These are phyloP conservation scores for Gelatoporia subvermispora DNA, from an alignment of 768 basidiomycete genomes.

Conservation along the genomic window DNA sequence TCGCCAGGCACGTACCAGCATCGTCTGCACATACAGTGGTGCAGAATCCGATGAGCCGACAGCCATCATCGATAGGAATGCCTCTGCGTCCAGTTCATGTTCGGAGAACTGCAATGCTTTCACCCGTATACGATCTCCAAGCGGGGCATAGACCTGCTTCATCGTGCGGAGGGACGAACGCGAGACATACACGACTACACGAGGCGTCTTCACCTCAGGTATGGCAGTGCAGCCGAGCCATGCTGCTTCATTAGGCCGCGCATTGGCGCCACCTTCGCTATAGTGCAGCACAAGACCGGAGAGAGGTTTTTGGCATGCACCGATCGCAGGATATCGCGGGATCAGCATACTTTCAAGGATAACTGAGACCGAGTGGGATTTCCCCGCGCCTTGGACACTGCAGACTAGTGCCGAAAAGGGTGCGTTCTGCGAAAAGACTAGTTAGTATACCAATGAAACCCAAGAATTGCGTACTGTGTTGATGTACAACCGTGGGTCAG, in stretches of 20 bases:
- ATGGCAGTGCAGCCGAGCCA: slow-evolving; percentile 41
- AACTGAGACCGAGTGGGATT: slow-evolving; percentile 67
- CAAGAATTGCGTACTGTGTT: slow-evolving; percentile 47
- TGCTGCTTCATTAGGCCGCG: slow-evolving; percentile 62
- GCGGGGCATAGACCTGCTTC: slow-evolving; percentile 42
- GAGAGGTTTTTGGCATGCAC: slow-evolving; percentile 48
- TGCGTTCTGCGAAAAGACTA: slow-evolving; percentile 43
- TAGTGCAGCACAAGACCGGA: slow-evolving; percentile 65
- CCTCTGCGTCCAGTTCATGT: slow-evolving; percentile 61
- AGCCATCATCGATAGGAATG: slow-evolving; percentile 74
- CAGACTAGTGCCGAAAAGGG: slow-evolving; percentile 75
- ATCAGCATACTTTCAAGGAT: slow-evolving; percentile 70
- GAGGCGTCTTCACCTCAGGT: slow-evolving; percentile 25
- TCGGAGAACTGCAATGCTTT: slow-evolving; percentile 51
- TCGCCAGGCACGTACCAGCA: slow-evolving; percentile 42
- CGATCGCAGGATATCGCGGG: slow-evolving; percentile 42
- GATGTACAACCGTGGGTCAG: slow-evolving; percentile 55
- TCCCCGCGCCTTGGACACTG: slow-evolving; percentile 74
- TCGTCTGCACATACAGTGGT: slow-evolving; percentile 65
- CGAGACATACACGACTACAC: slow-evolving; percentile 51
- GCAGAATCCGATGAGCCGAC: slow-evolving; percentile 55
- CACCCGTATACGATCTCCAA: slow-evolving; percentile 43
- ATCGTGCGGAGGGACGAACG: slow-evolving; percentile 57
- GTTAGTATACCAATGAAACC: not conserved
- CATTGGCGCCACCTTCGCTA: slow-evolving; percentile 56